Evolutionary conservation across 129 eudicot genomes (phyloP), one percentile per base, ranked within the genome.

Genomic region (Lonicera japonica): DNA sequence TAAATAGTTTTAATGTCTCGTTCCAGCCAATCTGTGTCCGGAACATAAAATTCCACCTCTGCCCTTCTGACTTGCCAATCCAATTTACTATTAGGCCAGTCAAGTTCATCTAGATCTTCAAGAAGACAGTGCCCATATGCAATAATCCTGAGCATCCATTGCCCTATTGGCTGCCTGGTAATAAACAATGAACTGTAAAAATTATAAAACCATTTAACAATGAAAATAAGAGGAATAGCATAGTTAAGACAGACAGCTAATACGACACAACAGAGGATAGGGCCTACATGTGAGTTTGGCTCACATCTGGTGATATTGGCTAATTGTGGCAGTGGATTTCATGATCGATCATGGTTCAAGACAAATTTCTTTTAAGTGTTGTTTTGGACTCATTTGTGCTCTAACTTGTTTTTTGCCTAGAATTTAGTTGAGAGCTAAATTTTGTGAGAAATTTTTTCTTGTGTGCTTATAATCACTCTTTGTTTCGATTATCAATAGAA

Each of bases 111-210:
- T 74, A 92, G 77, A 80, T 92, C 98, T 65, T 92, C 88, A 73
- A 92, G 96, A 70, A 92, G 96, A 63, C 96, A 91, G 71, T 92
- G 95, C 36, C 96, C 98, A 78, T 87, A 92, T 66, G 88, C 95
- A 61, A 96, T 92, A 68, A 92, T 92, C 83, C 67, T 87, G 68
- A 92, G 95, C 88, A 92, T 92, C 98, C 98, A 92, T 74, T 92
- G 98, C 80, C 89, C 76, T 96, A 92, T 92, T 71, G 98, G 98
- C 98, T 92, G 98, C 88, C 84, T 78, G 91, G 88, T 77, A 87
- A 85, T 80, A 82, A 87, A 92, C 90, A 76, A 85, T 67, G 72
- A 87, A 82, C 98, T 87, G 96, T 79, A 79, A 82, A 29, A 82
- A 82, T 73, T 87, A 91, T 72, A 68, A 71, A 75, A 66, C 76